Evolutionary conservation across 768 basidiomycete species (phyloP), one percentile per base, ranked within the genome.

Genomic region (Lactarius vividus): DNA sequence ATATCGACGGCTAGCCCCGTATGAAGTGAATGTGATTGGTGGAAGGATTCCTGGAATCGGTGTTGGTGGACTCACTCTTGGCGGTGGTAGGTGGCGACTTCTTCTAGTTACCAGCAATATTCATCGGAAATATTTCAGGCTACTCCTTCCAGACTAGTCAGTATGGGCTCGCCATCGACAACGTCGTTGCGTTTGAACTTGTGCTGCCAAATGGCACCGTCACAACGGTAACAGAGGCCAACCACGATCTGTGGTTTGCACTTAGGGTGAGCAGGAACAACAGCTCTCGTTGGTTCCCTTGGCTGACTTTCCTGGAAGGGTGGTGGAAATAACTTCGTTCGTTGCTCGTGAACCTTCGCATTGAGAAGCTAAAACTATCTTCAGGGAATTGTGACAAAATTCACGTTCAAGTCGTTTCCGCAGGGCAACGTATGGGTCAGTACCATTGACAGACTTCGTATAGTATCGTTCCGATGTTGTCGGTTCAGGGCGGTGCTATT

Each of bases 101-200:
- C 46, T 11, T 44, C 46, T 49, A 4, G 23, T 23, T 15, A 23
- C 46, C 1, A 2, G 23, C n/a, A 23, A 10, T 49, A 3, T 49
- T 46, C 9, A 23, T 23, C 46, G 26, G 13, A 33, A 37, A 13
- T 13, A 35, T 11, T 56, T 35, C 18, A 81, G 85, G 86, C 6
- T 87, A 85, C 68, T 86, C 86, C 13, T 87, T 81, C 81, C 74
- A 79, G 53, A 81, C 82, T 1, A 85, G 86, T 61, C 82, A 85
- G 57, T 77, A 80, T 65, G 86, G 87, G 13, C 67, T 88, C 59
- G 80, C 83, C 0, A 28, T 80, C 9, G 86, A 87, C 64, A 84
- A 75, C 0, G 77, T 87, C 23, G 72, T 74, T 9, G 79, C 78
- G 0, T 85, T 74, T 68, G 84, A 86, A 64, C 74, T 88, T 1